Evolutionary conservation across 306 rosid species (phyloP), one percentile per base, ranked within the genome.

Genomic region (Leucaena leucocephala): DNA sequence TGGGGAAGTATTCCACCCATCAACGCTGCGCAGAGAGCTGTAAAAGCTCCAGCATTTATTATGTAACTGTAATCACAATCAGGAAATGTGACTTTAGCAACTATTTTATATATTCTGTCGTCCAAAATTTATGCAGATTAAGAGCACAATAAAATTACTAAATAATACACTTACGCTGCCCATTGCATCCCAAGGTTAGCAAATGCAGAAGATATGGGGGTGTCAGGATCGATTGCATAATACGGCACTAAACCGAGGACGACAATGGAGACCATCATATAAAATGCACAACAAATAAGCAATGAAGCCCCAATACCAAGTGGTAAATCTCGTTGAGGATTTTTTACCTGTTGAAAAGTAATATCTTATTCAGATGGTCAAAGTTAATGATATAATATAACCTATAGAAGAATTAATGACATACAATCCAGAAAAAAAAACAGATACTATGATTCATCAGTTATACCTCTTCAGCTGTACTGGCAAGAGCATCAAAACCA

Each of bases 1-100:
- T 94, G 98, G 42, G 98, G 98, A 82, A 94, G 93, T 78, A 92
- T 62, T 40, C 97, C 89, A 66, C 98, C 98, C 92, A 94, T 76
- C 87, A 94, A 85, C 34, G 97, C 85, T 42, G 98, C 86, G 85
- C 90, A 91, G 67, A 92, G 97, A 48, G 97, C 94, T 22, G 93
- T 94, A 76, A 85, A 85, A 79, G 98, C 95, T 78, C 98, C 99
- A 76, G 74, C 84, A 82, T 92, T 93, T 81, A 93, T 84, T 79
- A 95, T 83, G 83, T 95, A 86, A 62, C 98, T 95, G 92, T 22
- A 88, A 82, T 75, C 81, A 85, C 68, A 88, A 76, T 74, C 73
- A 74, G 27, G 50, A 81, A 46, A 59, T 43, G 79, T 43, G 71
- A 12, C 12, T 74, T 45, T 0, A 17, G 34, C 72, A 77, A 36